Evolutionary conservation across 1,139 yeast species (phyloP).

Genomic region (Diutina siamensis): DNA sequence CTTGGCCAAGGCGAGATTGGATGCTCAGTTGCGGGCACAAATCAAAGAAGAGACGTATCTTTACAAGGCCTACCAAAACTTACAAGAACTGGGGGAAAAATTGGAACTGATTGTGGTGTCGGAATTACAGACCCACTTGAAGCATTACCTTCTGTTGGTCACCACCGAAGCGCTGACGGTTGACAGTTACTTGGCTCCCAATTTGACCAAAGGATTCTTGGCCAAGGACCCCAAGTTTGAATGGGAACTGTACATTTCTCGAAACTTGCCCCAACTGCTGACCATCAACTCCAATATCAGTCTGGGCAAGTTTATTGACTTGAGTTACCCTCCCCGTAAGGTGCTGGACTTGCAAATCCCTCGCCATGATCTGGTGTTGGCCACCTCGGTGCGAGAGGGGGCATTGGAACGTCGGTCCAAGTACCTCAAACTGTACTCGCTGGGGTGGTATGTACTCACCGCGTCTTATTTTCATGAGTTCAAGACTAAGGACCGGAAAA

Average conservation of each 20-base stretch:
- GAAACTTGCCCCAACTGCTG: conserved; percentile 39
- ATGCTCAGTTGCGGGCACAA: conserved; percentile 67
- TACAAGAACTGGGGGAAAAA: conserved; percentile 81
- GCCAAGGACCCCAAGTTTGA: conserved; percentile 71
- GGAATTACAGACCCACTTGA: conserved; percentile 75
- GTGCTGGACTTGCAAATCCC: conserved; percentile 52
- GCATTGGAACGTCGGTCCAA: conserved; percentile 82
- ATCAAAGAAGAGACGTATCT: conserved; percentile 75
- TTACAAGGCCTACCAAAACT: conserved; percentile 77
- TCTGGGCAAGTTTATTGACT: conserved; percentile 59
- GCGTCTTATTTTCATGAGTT: conserved; percentile 86
- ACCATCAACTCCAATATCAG: conserved; percentile 17
- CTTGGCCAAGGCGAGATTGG: conserved; percentile 57
- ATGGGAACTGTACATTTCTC: conserved; percentile 76
- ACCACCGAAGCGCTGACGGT: conserved; percentile 62
- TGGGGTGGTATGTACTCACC: conserved; percentile 86
- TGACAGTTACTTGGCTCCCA: conserved; percentile 53
- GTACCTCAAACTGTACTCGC: conserved; percentile 76
- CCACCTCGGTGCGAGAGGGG: conserved; percentile 67
- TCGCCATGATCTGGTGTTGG: conserved; percentile 58
- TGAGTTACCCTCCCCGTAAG: conserved; percentile 58
- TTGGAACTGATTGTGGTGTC: conserved; percentile 79
- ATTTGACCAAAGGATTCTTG: conserved; percentile 61
- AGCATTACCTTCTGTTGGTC: conserved; percentile 55
- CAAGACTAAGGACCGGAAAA: conserved; percentile 70